These are phyloP conservation scores for Passalora sequoiae DNA, from an alignment of 2,329 filamentous ascomycete species.

Conservation along the genomic window DNA sequence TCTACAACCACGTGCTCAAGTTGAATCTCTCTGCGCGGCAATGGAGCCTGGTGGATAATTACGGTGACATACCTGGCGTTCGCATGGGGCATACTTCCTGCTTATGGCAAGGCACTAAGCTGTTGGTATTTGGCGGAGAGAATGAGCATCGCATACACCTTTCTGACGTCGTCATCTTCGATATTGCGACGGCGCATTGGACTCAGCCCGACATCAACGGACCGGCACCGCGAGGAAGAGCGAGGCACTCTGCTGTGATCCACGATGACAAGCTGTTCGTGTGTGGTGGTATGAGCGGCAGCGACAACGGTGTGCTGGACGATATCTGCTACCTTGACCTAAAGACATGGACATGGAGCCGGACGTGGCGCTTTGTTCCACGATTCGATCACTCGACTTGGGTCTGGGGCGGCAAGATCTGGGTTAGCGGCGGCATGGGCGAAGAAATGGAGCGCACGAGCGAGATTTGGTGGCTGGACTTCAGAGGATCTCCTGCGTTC, in stretches of 20 bases:
- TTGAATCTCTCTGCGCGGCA: slow-evolving; percentile 82
- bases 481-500: slow-evolving; percentile 84
- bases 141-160: slow-evolving; percentile 96
- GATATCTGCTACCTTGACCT: slow-evolving; percentile 96
- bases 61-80: slow-evolving; percentile 94
- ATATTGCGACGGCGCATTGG: slow-evolving; percentile 91
- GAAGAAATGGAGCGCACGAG: slow-evolving; percentile 96
- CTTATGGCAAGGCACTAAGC: slow-evolving; percentile 85
- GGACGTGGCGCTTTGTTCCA: slow-evolving; percentile 89
- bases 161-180: slow-evolving; percentile 92
- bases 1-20: slow-evolving; percentile 94
- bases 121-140: slow-evolving; percentile 96
- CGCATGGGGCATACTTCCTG: slow-evolving; percentile 98
- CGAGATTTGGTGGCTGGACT: slow-evolving; percentile 94
- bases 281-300: slow-evolving; percentile 88
- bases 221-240: slow-evolving; percentile 79
- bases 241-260: slow-evolving; percentile 86
- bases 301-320: slow-evolving; percentile 86
- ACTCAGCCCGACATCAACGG: slow-evolving; percentile 84
- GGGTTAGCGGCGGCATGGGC: slow-evolving; percentile 92
- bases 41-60: slow-evolving; percentile 97
- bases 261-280: slow-evolving; percentile 97
- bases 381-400: slow-evolving; percentile 94
- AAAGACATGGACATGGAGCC: slow-evolving; percentile 96
- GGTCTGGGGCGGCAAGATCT: slow-evolving; percentile 86